Conservation (phyloP, 75 land plant species). For the Larix kaempferi region DNA sequence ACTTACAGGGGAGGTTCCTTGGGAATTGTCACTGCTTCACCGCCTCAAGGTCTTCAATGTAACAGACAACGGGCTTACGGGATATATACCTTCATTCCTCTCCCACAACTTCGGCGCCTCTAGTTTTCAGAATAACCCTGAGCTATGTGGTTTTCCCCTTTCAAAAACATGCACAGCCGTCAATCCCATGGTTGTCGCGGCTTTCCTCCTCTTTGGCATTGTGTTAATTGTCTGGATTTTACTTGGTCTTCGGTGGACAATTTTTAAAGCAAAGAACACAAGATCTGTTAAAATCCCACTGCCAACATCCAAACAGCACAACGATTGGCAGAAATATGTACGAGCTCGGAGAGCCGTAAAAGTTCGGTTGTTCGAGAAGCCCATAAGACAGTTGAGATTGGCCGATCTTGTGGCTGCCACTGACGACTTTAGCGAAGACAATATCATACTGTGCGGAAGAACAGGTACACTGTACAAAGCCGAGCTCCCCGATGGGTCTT, state of each 20-base stretch:
- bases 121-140: neutral
- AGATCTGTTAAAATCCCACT: neutral
- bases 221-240: neutral
- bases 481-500: conserved; percentile 59
- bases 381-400: conserved; percentile 63
- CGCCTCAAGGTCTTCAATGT: conserved; percentile 53
- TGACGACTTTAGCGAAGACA: conserved; percentile 52
- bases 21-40: conserved; percentile 30
- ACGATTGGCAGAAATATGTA: neutral
- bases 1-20: conserved; percentile 56
- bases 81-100: conserved; percentile 51
- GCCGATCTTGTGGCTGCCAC: conserved; percentile 85
- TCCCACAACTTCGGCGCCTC: conserved; percentile 10
- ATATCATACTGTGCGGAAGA: conserved; percentile 58
- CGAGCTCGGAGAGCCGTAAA: neutral
- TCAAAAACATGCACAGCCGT: neutral
- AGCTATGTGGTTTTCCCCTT: neutral
- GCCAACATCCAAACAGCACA: neutral
- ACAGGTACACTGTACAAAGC: conserved; percentile 83
- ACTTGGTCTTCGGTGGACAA: neutral
- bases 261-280: neutral
- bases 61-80: conserved; percentile 44
- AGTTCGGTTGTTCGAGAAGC: conserved; percentile 84
- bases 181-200: neutral
- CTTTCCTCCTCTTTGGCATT: neutral